Evolutionary conservation across 2,329 filamentous ascomycete species (phyloP), one percentile per base, ranked within the genome.

Genomic region (Claviceps spartinae): DNA sequence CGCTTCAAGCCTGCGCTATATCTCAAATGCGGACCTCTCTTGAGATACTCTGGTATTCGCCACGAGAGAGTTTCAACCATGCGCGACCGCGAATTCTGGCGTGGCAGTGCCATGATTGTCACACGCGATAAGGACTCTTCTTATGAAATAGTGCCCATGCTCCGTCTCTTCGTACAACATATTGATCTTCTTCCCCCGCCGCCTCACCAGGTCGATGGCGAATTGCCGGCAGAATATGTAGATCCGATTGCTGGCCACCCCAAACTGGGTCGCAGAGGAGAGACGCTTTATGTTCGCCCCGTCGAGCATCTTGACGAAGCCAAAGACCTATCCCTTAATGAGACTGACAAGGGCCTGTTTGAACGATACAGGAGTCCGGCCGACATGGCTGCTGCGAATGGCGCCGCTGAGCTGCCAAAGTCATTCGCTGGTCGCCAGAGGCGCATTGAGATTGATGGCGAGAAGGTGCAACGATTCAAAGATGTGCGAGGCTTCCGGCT

Each of bases 61-160:
- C 75, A 74, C 41, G 80, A 95, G 67, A 71, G 73, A 60, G 62
- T 69, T 47, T 61, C 70, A 0, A 62, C 61, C 1, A 52, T 62
- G 13, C 51, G 62, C 0, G 82, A 88, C 44, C 78, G 81, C 49
- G 88, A 95, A 60, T 82, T 91, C 20, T 98, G 93, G 93, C 81
- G 90, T 65, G 93, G 93, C 5, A 94, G 82, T 54, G 77, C 97
- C 53, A 89, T 98, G 88, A 95, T 98, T 60, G 89, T 98, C 22
- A 97, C 93, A 0, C 77, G 82, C 50, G 91, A 98, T 62, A 77
- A 80, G 2, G 79, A 85, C 42, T 97, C 91, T 2, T 86, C 85
- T 0, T 95, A 96, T 62, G 79, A 83, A 45, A 82, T 88, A 47
- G 78, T 78, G 0, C 93, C 93, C 4, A 86, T 78, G 0, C 71